Evolutionary conservation across 768 basidiomycete genomes (phyloP), one percentile per base, ranked within the genome.

Genomic region (Tulasnella sp.): DNA sequence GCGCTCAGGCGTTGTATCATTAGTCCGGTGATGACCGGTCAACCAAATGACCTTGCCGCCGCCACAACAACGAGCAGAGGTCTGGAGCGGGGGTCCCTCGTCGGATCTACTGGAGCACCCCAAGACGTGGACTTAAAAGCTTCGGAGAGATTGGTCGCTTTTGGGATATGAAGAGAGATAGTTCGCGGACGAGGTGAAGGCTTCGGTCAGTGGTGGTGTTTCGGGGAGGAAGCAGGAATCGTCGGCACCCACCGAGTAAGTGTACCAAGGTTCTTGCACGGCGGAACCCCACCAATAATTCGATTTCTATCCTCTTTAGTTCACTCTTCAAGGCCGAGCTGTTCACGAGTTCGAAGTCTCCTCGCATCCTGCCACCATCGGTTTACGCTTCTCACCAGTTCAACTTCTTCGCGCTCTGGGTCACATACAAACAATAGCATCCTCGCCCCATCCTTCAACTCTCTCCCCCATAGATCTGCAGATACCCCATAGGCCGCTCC

Each of bases 311-410:
- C 74, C 27, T 40, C 16, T 21, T 40, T 79, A 94, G 92, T 81
- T 91, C 89, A 85, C 88, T 97, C 6, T 88, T 94, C 0, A 90
- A 92, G 62, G 95, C 94, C 0, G 96, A 98, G 84, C 88, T 97
- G 5, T 92, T 93, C 74, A 95, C 94, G 0, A 90, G 85, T 83
- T 91, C 92, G 0, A 87, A 85, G 5, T 90, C 91, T 1, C 86
- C 88, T 0, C 86, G 85, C 2, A 86, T 94, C 46, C 88, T 94
- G 0, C 93, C 95, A 2, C 89, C 91, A 0, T 88, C 93, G 0
- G 88, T 98, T 42, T 97, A 97, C 84, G 90, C 94, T 24, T 90
- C 91, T 0, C 93, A 95, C 81, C 94, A 97, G 80, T 94, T 97
- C 84, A 87, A 91, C 16, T 97, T 97, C 87, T 88, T 90, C 82